These are phyloP conservation scores for Platismatia glauca DNA, from an alignment of 495 filamentous ascomycete genomes.

Conservation along the genomic window DNA sequence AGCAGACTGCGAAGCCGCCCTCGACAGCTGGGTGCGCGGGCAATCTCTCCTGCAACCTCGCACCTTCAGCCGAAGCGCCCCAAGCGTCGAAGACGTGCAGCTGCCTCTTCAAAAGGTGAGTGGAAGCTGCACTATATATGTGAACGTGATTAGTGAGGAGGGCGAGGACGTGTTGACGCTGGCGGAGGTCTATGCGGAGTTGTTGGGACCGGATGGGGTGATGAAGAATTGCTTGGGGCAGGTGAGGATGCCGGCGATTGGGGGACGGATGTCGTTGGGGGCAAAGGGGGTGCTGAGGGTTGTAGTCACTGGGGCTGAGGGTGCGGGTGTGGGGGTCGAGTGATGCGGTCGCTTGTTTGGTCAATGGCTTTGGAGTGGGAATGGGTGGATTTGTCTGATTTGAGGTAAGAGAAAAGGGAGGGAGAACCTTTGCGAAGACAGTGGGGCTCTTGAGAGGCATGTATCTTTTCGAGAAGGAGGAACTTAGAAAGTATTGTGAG, in stretches of 20 bases:
- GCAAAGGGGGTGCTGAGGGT: neutral
- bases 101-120: neutral
- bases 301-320: neutral
- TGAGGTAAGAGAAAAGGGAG: too few species aligned
- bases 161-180: constrained; percentile 4
- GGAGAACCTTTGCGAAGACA: too few species aligned
- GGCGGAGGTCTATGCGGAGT: constrained; percentile 5
- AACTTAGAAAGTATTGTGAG: too few species aligned
- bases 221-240: constrained; percentile 7
- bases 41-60: neutral
- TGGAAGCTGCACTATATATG: neutral
- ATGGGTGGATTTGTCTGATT: too few species aligned
- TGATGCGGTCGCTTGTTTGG: too few species aligned
- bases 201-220: constrained; percentile 4
- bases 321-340: too few species aligned
- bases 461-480: too few species aligned
- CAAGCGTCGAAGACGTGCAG: neutral
- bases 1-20: neutral
- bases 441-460: too few species aligned
- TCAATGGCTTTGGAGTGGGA: too few species aligned
- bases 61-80: neutral
- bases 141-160: neutral
- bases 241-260: neutral
- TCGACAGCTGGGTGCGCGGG: constrained; percentile 4
- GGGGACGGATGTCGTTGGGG: constrained; percentile 1